Conservation (phyloP, 306 rosid genomes). For the Lathyrus oleraceus region DNA sequence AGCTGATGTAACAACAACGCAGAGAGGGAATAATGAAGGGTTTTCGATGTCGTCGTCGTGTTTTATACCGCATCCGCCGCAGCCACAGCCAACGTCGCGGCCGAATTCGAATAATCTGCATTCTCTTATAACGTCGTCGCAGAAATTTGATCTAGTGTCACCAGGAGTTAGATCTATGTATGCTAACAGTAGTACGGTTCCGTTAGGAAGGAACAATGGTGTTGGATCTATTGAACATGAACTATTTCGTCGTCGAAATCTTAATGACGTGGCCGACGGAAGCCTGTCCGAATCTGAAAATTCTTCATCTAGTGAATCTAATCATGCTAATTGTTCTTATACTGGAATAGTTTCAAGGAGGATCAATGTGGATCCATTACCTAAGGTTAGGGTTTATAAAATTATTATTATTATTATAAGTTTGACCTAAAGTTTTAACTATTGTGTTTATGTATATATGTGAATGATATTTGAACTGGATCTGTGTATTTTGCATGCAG, state of each 20-base stretch:
- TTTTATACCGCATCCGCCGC: conserved; percentile 17
- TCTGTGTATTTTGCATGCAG: conserved; percentile 31
- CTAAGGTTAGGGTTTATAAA: conserved; percentile 37
- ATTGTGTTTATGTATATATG: not conserved
- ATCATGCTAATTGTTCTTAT: conserved; percentile 32
- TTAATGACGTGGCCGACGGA: conserved; percentile 35
- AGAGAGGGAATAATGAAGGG: conserved; percentile 30
- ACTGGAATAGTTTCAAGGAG: conserved; percentile 31
- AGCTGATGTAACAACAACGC: conserved; percentile 5
- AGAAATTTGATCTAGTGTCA: conserved; percentile 37
- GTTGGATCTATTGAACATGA: conserved; percentile 37
- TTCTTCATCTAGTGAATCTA: conserved; percentile 38
- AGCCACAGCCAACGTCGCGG: not conserved
- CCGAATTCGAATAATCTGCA: not conserved
- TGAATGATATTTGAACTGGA: not conserved
- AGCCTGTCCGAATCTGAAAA: conserved; percentile 30
- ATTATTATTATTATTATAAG: not conserved
- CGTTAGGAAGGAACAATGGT: conserved; percentile 1
- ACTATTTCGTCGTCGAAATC: conserved; percentile 1
- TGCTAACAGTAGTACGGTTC: conserved; percentile 3
- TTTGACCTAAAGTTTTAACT: not conserved
- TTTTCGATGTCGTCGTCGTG: conserved; percentile 36
- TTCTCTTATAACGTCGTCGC: conserved; percentile 3
- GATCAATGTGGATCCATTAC: conserved; percentile 26
- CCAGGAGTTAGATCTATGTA: conserved; percentile 19